Evolutionary conservation across 805 yeast species (phyloP).

Genomic region (Zygoascus flipseniorum): DNA sequence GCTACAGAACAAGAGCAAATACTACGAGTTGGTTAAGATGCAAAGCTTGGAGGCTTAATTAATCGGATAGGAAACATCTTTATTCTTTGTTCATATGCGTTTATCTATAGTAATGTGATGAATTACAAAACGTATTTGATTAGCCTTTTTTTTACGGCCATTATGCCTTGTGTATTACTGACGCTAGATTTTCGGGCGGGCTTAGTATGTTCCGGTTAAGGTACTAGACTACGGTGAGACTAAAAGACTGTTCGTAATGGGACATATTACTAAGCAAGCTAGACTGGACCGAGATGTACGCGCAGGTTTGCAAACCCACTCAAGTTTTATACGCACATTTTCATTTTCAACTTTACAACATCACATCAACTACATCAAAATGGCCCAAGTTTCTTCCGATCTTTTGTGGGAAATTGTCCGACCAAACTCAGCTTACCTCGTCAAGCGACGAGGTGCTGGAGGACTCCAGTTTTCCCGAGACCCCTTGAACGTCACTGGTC

Average conservation of each 20-base stretch:
- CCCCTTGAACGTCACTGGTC: conserved; percentile 41
- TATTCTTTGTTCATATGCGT: neutral
- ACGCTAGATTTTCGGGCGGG: too few species aligned
- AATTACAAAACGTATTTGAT: neutral
- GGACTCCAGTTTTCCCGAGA: conserved; percentile 39
- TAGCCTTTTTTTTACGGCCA: neutral
- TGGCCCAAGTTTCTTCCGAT: conserved; percentile 25
- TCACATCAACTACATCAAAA: neutral
- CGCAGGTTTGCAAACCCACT: neutral
- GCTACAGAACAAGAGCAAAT: conserved; percentile 30
- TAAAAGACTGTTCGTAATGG: too few species aligned
- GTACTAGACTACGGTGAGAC: too few species aligned
- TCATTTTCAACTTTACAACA: neutral
- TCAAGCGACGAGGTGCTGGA: conserved; percentile 36
- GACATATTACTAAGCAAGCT: too few species aligned
- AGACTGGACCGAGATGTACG: neutral
- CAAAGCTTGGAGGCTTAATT: conserved; percentile 27
- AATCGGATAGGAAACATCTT: neutral
- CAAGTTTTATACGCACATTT: neutral
- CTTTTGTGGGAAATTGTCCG: conserved; percentile 46
- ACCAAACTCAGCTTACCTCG: conserved; percentile 38
- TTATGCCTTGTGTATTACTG: too few species aligned
- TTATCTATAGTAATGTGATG: neutral
- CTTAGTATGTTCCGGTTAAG: too few species aligned
- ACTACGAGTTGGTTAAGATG: conserved; percentile 32